phyloP scores from a whole-genome alignment of 1,284 basidiomycete species.

The Microbotryum violaceum region DNA sequence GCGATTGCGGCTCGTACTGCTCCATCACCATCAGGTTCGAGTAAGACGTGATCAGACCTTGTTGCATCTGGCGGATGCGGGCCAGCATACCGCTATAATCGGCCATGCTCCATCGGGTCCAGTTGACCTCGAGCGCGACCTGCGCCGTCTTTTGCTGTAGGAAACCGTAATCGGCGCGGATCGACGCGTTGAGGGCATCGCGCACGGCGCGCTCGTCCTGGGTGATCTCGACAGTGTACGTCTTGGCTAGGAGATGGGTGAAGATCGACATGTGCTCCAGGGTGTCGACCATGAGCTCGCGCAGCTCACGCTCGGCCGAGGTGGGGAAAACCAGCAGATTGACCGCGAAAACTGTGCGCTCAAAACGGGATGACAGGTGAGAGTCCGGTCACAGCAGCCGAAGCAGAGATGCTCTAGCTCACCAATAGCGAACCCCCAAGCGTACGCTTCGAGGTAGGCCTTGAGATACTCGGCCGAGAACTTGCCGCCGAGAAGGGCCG shows the following conservation, averaged over 20 bases:
- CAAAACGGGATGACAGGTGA: no score
- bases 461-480: constrained; percentile 36
- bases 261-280: constrained; percentile 39
- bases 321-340: constrained; percentile 40
- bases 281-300: constrained; percentile 38
- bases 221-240: constrained; percentile 39
- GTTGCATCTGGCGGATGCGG: constrained; percentile 37
- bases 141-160: constrained; percentile 33
- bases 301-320: constrained; percentile 40
- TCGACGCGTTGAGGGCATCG: constrained; percentile 38
- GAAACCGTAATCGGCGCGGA: constrained; percentile 40
- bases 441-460: constrained; percentile 37
- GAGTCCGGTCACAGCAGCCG: no score
- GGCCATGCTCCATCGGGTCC: constrained; percentile 37
- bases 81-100: constrained; percentile 38
- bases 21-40: constrained; percentile 33
- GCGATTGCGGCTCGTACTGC: constrained; percentile 8
- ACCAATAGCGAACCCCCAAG: no score
- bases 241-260: constrained; percentile 38
- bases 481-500: neutral
- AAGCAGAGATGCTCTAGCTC: constrained; percentile 10
- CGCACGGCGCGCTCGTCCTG: constrained; percentile 39
- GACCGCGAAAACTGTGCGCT: constrained; percentile 34
- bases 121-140: constrained; percentile 38
- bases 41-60: constrained; percentile 39